Percentiles rank a stretch among this genome's conserved stretches.
Evolutionary conservation across 2,329 filamentous ascomycete genomes (phyloP).

Genomic region (Knufia petricola): DNA sequence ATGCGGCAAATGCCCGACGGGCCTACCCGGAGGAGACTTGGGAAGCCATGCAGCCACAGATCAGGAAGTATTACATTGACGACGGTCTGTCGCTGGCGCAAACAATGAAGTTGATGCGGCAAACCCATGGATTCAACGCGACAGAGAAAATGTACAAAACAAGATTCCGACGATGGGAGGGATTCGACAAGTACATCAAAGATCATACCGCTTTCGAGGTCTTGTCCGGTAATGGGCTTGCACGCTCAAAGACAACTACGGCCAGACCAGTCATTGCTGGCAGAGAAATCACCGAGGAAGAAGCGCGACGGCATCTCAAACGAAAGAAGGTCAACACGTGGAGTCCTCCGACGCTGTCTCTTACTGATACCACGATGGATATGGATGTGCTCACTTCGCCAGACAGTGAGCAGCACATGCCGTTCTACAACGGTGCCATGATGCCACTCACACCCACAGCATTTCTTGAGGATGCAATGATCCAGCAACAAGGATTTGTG

Average conservation of each 20-base stretch:
- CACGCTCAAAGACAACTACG: background rate
- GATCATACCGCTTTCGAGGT: constrained; percentile 1
- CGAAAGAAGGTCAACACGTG: constrained; percentile 7
- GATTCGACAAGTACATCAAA: constrained; percentile 4
- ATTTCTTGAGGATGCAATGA: background rate
- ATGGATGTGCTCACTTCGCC: background rate
- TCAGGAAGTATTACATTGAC: constrained; percentile 5
- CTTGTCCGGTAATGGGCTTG: background rate
- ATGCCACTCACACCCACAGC: background rate
- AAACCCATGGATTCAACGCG: background rate
- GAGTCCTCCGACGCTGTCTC: background rate
- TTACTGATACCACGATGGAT: background rate
- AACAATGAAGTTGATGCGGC: background rate
- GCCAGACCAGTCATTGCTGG: background rate
- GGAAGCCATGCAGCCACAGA: constrained; percentile 4
- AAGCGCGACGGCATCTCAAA: constrained; percentile 3
- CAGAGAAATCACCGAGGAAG: constrained; percentile 1
- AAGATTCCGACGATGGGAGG: background rate
- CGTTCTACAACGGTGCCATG: background rate
- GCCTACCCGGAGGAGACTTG: constrained; percentile 4
- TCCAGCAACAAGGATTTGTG: background rate
- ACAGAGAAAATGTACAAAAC: constrained; percentile 8
- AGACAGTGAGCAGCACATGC: background rate
- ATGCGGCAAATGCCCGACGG: constrained; percentile 1
- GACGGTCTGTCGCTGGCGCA: constrained; percentile 1